phyloP scores from a whole-genome alignment of 495 filamentous ascomycete genomes.

The Hyaloscypha hepaticicola region DNA sequence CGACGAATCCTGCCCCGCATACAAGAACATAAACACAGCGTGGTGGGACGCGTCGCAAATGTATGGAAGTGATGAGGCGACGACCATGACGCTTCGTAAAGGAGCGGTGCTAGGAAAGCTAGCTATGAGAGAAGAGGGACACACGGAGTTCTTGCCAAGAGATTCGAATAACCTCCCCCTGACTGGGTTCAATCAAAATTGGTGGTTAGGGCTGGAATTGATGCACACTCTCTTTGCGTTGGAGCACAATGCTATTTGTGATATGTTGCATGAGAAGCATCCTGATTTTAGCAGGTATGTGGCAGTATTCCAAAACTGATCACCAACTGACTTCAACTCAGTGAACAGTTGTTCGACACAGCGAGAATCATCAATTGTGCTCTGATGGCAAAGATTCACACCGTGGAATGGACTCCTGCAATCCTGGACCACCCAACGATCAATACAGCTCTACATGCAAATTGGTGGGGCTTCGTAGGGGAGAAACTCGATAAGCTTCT shows the following conservation, averaged over 20 bases:
- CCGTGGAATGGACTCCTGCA: conserved; percentile 46
- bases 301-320: no score
- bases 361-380: conserved; percentile 47
- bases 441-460: conserved; percentile 39
- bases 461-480: conserved; percentile 46
- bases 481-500: conserved; percentile 40
- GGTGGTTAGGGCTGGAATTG: conserved; percentile 46
- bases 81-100: conserved; percentile 36
- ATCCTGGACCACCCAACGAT: conserved; percentile 44
- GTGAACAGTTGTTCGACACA: conserved; percentile 43
- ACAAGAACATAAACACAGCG: conserved; percentile 41
- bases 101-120: conserved; percentile 38
- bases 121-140: conserved; percentile 25
- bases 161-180: conserved; percentile 35
- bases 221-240: conserved; percentile 45
- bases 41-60: conserved; percentile 50
- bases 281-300: conserved; percentile 34
- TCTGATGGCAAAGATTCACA: conserved; percentile 49
- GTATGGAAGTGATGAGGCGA: conserved; percentile 41
- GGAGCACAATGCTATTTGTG: conserved; percentile 45
- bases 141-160: conserved; percentile 37
- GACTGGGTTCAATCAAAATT: conserved; percentile 46
- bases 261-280: conserved; percentile 33
- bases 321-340: conserved; percentile 3
- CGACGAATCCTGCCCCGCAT: conserved; percentile 39